Percentiles rank a stretch among this genome's conserved stretches.
Conservation (phyloP, 2,329 filamentous ascomycete species). For the Botryotinia globosa region DNA sequence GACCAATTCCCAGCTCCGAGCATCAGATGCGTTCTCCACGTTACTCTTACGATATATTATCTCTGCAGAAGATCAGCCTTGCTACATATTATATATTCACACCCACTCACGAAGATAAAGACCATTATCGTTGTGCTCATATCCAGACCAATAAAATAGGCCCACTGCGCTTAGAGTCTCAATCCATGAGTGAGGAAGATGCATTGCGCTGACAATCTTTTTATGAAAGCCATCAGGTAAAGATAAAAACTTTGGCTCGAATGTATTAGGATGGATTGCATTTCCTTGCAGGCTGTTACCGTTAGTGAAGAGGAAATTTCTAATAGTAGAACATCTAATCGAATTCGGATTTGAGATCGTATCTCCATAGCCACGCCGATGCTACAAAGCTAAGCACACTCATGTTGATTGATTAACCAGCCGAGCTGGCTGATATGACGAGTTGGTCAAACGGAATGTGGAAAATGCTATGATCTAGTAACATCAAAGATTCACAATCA, state of each 20-base stretch:
- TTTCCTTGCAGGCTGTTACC: background rate
- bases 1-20: background rate
- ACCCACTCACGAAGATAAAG: background rate
- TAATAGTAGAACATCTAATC: background rate
- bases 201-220: background rate
- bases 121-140: background rate
- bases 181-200: background rate
- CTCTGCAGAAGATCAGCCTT: background rate
- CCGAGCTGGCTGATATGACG: background rate
- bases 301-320: background rate
- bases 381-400: background rate
- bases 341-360: no score
- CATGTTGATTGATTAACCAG: background rate
- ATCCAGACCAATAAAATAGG: background rate
- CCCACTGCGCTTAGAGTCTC: background rate
- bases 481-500: background rate
- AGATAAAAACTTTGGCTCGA: background rate
- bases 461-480: background rate
- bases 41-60: background rate
- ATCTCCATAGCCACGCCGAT: background rate
- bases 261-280: background rate
- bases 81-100: rapidly evolving
- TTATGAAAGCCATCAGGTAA: background rate
- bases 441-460: background rate
- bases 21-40: background rate